A percentile compares a stretch with the other conserved stretches of the same genome.
phyloP scores from a whole-genome alignment of 2,329 filamentous ascomycete species.

The Cryphonectria nitschkei region DNA sequence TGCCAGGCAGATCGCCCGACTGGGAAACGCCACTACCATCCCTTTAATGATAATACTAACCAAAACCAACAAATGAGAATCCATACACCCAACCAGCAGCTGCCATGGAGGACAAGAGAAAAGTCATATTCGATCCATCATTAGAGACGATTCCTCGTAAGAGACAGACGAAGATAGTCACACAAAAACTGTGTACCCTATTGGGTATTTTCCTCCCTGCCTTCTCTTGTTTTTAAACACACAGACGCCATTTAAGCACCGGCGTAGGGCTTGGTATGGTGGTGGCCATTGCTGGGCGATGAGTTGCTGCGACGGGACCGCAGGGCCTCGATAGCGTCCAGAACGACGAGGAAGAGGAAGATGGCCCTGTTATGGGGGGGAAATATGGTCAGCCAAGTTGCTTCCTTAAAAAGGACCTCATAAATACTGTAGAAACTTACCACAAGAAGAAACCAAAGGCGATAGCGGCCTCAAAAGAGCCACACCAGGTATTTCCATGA shows the following conservation, averaged over 20 bases:
- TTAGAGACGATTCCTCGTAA: not conserved
- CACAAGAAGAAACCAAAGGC: conserved; percentile 71
- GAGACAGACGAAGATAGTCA: no score
- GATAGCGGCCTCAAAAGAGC: conserved; percentile 63
- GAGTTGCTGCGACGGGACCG: conserved; percentile 45
- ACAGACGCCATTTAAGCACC: conserved; percentile 25
- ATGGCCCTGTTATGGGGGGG: conserved; percentile 43
- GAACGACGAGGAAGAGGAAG: conserved; percentile 50
- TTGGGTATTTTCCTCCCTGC: not conserved
- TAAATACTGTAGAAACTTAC: conserved; percentile 35
- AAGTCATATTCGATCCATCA: not conserved
- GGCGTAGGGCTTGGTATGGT: conserved; percentile 31
- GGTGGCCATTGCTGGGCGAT: conserved; percentile 22
- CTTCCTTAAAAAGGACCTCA: not conserved
- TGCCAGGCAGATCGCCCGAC: no score
- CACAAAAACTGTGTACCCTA: not conserved
- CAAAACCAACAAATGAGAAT: not conserved
- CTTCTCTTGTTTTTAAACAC: not conserved
- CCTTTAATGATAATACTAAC: not conserved
- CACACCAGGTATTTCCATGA: conserved; percentile 57
- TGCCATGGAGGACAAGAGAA: not conserved
- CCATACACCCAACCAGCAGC: not conserved
- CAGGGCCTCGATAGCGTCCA: conserved; percentile 51
- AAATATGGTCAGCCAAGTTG: not conserved
- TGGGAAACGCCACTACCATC: not conserved